Evolutionary conservation across 352 stramenopile species (phyloP).

Genomic region (Pythium vanterpoolii): DNA sequence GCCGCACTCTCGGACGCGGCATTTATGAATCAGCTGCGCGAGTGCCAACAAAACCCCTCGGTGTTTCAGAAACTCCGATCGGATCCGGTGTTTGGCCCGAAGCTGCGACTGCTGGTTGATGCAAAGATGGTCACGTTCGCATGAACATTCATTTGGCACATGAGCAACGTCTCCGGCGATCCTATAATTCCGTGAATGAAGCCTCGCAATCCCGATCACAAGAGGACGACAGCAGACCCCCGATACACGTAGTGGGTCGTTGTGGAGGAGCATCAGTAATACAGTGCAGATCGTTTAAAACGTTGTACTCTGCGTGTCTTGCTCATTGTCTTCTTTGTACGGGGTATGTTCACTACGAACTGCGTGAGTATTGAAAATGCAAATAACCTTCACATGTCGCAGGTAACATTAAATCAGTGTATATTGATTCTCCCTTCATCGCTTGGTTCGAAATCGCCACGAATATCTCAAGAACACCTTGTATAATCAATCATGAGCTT

Average conservation of each 20-base stretch:
- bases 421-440: neutral
- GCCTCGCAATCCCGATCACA: no score
- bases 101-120: constrained; percentile 53
- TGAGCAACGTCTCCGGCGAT: no score
- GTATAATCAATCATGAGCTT: constrained; percentile 24
- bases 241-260: no score
- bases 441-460: neutral
- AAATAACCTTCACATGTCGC: neutral
- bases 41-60: constrained; percentile 37
- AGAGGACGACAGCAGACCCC: no score
- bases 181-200: no score
- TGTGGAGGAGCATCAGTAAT: no score
- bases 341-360: no score
- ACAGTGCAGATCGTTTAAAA: no score
- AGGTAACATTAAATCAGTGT: neutral
- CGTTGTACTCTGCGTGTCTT: no score
- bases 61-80: constrained; percentile 36
- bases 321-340: no score
- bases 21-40: constrained; percentile 55
- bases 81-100: constrained; percentile 43
- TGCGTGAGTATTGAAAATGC: neutral
- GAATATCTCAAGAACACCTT: neutral
- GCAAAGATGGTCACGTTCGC: constrained; percentile 57
- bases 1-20: constrained; percentile 48
- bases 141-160: constrained; percentile 8